Conservation (phyloP, 2,329 filamentous ascomycete species). For the Paecilomyces sp. region DNA sequence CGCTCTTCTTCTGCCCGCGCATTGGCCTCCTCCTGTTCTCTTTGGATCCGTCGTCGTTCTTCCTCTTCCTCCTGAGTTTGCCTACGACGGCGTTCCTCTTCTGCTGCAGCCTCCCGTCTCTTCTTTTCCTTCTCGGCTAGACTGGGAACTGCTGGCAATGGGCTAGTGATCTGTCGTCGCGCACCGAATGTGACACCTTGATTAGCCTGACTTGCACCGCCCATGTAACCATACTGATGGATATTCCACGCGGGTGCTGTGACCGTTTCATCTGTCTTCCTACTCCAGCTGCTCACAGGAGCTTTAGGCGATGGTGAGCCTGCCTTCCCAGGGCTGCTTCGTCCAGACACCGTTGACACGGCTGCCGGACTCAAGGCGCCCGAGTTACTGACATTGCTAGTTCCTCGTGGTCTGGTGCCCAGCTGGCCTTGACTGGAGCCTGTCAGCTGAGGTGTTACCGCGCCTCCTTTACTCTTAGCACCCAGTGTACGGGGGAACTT, state of each 20-base stretch:
- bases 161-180: slow-evolving; percentile 83
- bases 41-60: slow-evolving; percentile 35
- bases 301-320: slow-evolving; percentile 29
- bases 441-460: slow-evolving; percentile 61
- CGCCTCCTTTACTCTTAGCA: slow-evolving; percentile 53
- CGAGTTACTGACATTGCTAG: slow-evolving; percentile 48
- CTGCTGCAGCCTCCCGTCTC: slow-evolving; percentile 48
- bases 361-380: slow-evolving; percentile 38
- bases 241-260: slow-evolving; percentile 97
- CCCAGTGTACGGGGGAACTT: slow-evolving; percentile 65
- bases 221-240: slow-evolving; percentile 96
- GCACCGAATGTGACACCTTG: slow-evolving; percentile 89
- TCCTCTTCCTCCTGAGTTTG: slow-evolving; percentile 49
- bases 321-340: slow-evolving; percentile 49
- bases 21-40: slow-evolving; percentile 43
- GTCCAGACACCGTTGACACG: slow-evolving; percentile 31
- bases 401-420: slow-evolving; percentile 32
- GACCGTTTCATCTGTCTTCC: slow-evolving; percentile 67
- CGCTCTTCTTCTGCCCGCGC: slow-evolving; percentile 40
- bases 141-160: slow-evolving; percentile 70
- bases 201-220: slow-evolving; percentile 91
- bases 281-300: slow-evolving; percentile 82
- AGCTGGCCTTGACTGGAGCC: slow-evolving; percentile 49
- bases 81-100: slow-evolving; percentile 45
- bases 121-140: slow-evolving; percentile 76